Conservation (phyloP, 306 rosid genomes). For the Argentina anserina region DNA sequence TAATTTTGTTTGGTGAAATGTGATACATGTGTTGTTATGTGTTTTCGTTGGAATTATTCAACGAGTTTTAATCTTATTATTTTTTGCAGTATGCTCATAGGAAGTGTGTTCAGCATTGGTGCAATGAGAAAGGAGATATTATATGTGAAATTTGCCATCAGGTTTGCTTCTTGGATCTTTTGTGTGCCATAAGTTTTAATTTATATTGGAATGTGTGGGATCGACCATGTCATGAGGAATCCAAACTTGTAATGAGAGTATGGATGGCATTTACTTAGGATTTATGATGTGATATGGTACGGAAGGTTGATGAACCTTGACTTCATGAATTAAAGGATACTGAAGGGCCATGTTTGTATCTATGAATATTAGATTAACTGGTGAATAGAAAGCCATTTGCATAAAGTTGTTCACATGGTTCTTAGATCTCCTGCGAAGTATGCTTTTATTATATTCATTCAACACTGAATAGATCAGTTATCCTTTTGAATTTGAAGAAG, state of each 20-base stretch:
- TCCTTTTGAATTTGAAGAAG: neutral
- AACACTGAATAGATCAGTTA: neutral
- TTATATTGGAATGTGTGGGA: neutral
- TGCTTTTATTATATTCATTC: neutral
- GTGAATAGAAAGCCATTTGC: neutral
- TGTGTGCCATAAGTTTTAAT: neutral
- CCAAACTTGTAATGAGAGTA: neutral
- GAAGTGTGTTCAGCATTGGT: conserved; percentile 97
- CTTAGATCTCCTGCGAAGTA: neutral
- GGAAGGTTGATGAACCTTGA: neutral
- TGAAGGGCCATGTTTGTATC: neutral
- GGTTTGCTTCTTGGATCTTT: conserved; percentile 41
- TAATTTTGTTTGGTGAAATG: neutral
- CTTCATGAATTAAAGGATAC: neutral
- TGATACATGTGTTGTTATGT: conserved; percentile 1
- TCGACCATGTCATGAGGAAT: neutral
- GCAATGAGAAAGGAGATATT: conserved; percentile 95
- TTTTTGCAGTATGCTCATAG: conserved; percentile 83
- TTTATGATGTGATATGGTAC: neutral
- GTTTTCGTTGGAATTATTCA: conserved; percentile 16
- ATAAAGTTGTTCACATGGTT: neutral
- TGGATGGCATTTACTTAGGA: neutral
- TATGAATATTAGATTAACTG: neutral
- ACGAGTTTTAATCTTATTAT: neutral
- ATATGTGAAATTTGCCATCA: conserved; percentile 94